phyloP scores from a whole-genome alignment of 2,329 filamentous ascomycete genomes.

The Paecilomyces sp. region DNA sequence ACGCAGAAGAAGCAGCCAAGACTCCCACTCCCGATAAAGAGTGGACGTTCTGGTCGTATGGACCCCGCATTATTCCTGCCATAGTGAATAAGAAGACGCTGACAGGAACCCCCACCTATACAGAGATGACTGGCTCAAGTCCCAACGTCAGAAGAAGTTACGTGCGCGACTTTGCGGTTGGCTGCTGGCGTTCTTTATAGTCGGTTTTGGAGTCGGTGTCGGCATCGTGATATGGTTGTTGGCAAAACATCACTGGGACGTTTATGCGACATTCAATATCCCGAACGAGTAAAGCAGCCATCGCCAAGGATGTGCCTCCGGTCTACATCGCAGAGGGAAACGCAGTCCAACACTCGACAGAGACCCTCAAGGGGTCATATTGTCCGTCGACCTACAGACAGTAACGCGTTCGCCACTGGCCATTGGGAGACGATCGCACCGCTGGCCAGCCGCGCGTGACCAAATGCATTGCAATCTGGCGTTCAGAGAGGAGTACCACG shows the following conservation, averaged over 20 bases:
- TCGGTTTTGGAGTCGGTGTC: slow-evolving; percentile 35
- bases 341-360: neutral
- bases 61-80: slow-evolving; percentile 3
- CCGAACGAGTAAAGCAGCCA: neutral
- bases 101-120: neutral
- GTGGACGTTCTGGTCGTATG: slow-evolving; percentile 13
- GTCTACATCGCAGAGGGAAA: neutral
- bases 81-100: slow-evolving; percentile 1
- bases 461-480: neutral
- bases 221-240: slow-evolving; percentile 41
- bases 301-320: neutral
- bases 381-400: neutral
- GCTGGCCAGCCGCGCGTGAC: neutral
- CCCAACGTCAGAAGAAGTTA: slow-evolving; percentile 43
- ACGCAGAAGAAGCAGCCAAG: slow-evolving; percentile 45
- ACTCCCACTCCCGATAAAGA: slow-evolving; percentile 11
- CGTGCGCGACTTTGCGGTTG: slow-evolving; percentile 40
- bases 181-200: slow-evolving; percentile 20
- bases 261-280: neutral
- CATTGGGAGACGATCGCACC: neutral
- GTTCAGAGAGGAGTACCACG: neutral
- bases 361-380: neutral
- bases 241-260: slow-evolving; percentile 24
- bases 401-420: neutral
- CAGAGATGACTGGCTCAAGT: slow-evolving; percentile 49